These are phyloP conservation scores for Thelephora ganbajun DNA, from an alignment of 768 basidiomycete genomes.

Conservation along the genomic window DNA sequence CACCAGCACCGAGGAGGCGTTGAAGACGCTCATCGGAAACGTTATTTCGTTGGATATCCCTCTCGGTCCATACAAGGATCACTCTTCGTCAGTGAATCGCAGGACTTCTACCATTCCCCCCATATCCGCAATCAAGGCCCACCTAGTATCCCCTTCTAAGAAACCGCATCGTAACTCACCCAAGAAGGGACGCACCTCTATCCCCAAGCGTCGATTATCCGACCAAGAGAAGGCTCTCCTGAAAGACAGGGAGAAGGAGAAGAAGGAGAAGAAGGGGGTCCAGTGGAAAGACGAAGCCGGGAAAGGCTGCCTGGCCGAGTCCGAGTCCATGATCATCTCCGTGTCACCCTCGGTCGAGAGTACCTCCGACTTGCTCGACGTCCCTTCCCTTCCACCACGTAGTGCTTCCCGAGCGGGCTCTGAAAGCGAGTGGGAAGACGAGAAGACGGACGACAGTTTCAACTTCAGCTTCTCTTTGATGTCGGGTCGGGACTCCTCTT, in stretches of 20 bases:
- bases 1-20: constrained; percentile 56
- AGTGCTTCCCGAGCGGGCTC: constrained; percentile 30
- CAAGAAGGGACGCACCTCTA: constrained; percentile 54
- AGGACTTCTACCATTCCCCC: background rate
- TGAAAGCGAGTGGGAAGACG: constrained; percentile 85
- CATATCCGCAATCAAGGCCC: background rate
- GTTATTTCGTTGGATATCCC: constrained; percentile 44
- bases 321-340: constrained; percentile 12
- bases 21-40: constrained; percentile 53
- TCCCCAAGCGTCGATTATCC: too few relatives aligned
- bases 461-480: constrained; percentile 35
- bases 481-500: constrained; percentile 4
- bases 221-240: constrained; percentile 14
- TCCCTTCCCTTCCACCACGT: constrained; percentile 22
- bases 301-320: constrained; percentile 65
- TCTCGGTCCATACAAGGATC: constrained; percentile 14
- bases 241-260: constrained; percentile 40
- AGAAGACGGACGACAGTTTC: constrained; percentile 70
- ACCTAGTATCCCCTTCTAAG: constrained; percentile 26
- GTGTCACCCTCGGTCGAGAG: constrained; percentile 12
- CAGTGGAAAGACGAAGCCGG: constrained; percentile 84
- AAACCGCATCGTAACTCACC: constrained; percentile 31
- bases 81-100: background rate
- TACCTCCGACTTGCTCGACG: constrained; percentile 10
- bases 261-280: constrained; percentile 55